phyloP scores from a whole-genome alignment of 805 yeast genomes.

The Lipomyces anomalus region DNA sequence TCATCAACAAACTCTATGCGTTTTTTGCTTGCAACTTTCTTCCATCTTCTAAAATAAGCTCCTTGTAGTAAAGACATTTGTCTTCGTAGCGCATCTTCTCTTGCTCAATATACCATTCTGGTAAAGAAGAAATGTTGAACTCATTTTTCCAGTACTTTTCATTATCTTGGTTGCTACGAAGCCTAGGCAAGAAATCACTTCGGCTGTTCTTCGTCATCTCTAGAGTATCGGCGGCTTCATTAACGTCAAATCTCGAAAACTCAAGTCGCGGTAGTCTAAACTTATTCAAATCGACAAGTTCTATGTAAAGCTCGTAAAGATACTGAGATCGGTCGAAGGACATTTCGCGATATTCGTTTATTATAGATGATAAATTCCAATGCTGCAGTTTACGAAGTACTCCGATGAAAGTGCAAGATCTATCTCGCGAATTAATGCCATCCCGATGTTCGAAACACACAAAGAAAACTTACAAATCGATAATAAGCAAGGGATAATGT shows the following conservation, averaged over 20 bases:
- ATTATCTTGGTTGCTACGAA: no score
- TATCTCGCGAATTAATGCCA: neutral
- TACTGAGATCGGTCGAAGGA: slow-evolving; percentile 70
- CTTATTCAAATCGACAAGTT: slow-evolving; percentile 48
- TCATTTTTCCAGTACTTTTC: no score
- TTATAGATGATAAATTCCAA: slow-evolving; percentile 81
- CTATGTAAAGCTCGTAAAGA: slow-evolving; percentile 75
- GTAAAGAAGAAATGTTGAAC: no score
- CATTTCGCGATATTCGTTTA: slow-evolving; percentile 77
- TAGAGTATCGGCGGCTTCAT: slow-evolving; percentile 39
- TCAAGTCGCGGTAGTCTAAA: slow-evolving; percentile 29
- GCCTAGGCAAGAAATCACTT: slow-evolving; percentile 14
- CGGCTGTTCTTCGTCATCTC: slow-evolving; percentile 31
- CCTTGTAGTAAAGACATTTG: slow-evolving; percentile 1
- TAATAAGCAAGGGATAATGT: slow-evolving; percentile 62
- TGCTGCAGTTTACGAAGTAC: slow-evolving; percentile 74
- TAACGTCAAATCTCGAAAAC: slow-evolving; percentile 46
- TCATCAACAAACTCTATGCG: no score
- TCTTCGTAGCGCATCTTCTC: slow-evolving; percentile 20
- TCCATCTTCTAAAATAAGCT: no score
- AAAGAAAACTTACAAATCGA: slow-evolving; percentile 48
- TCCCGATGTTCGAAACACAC: neutral
- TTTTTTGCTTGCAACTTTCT: no score
- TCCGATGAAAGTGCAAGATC: slow-evolving; percentile 71
- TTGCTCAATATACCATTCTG: slow-evolving; percentile 19